Evolutionary conservation across 768 basidiomycete genomes (phyloP).

Genomic region (Lenzites betulinus): DNA sequence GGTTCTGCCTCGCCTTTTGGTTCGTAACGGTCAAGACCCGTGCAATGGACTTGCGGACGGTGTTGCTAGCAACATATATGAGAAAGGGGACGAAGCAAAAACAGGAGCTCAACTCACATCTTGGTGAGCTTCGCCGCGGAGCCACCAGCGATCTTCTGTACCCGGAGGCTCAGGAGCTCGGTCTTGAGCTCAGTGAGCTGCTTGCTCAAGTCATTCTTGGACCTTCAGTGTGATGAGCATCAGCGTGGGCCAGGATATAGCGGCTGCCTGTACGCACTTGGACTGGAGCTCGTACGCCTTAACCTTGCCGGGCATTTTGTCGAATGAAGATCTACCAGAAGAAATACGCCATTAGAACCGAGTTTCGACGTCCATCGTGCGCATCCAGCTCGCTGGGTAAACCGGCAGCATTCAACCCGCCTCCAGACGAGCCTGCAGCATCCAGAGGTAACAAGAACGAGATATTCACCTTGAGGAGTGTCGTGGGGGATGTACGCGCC

Average conservation of each 20-base stretch:
- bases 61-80: slow-evolving; percentile 54
- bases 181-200: slow-evolving; percentile 93
- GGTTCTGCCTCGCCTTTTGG: slow-evolving; percentile 95
- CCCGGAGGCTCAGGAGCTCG: slow-evolving; percentile 91
- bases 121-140: slow-evolving; percentile 94
- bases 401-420: slow-evolving; percentile 16
- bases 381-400: slow-evolving; percentile 3
- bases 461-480: slow-evolving; percentile 42
- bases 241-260: background rate
- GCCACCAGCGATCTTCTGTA: slow-evolving; percentile 97
- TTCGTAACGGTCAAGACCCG: slow-evolving; percentile 98
- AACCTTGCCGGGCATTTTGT: slow-evolving; percentile 83
- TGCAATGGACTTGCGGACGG: slow-evolving; percentile 98
- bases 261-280: slow-evolving; percentile 67
- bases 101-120: slow-evolving; percentile 66
- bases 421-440: slow-evolving; percentile 10
- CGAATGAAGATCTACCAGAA: slow-evolving; percentile 26
- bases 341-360: slow-evolving; percentile 25
- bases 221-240: slow-evolving; percentile 48
- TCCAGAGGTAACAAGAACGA: slow-evolving; percentile 13
- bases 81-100: background rate
- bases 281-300: slow-evolving; percentile 96
- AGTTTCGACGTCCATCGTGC: background rate
- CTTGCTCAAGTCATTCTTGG: slow-evolving; percentile 95
- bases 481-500: slow-evolving; percentile 34